Evolutionary conservation across 2,329 filamentous ascomycete species (phyloP).

Genomic region (Cylindrodendrum hubeiense): DNA sequence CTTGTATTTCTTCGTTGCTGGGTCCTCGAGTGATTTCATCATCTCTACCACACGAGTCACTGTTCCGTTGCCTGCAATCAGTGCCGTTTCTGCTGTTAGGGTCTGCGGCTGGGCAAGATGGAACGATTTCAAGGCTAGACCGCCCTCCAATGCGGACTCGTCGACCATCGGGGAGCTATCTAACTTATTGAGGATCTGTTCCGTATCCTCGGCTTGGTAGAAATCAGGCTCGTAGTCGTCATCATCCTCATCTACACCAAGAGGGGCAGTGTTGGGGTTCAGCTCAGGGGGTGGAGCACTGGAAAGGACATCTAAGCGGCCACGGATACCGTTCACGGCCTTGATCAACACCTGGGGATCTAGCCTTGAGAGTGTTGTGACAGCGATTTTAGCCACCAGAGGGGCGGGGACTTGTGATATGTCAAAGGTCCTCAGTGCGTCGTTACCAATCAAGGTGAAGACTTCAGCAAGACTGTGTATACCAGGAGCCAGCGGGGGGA

Average conservation of each 20-base stretch:
- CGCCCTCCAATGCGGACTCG: conserved; percentile 47
- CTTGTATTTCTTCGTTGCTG: conserved; percentile 70
- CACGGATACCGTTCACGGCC: conserved; percentile 75
- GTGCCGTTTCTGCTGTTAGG: conserved; percentile 77
- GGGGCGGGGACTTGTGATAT: conserved; percentile 82
- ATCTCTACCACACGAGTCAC: conserved; percentile 83
- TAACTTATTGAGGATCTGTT: conserved; percentile 82
- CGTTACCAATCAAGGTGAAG: conserved; percentile 84
- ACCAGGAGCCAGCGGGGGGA: conserved; percentile 80
- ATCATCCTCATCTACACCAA: conserved; percentile 84
- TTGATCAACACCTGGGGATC: conserved; percentile 77
- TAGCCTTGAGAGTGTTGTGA: conserved; percentile 80
- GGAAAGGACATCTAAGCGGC: conserved; percentile 61
- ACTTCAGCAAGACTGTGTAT: conserved; percentile 85
- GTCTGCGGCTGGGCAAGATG: conserved; percentile 82
- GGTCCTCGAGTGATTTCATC: conserved; percentile 79
- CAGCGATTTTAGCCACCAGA: conserved; percentile 83
- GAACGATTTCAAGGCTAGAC: conserved; percentile 81
- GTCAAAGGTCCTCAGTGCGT: conserved; percentile 82
- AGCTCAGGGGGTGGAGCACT: conserved; percentile 59
- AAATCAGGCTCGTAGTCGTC: conserved; percentile 91
- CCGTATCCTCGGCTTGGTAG: conserved; percentile 79
- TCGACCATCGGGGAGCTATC: conserved; percentile 74
- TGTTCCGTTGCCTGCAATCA: conserved; percentile 80
- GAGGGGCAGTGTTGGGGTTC: conserved; percentile 69